A percentile compares a stretch with the other conserved stretches of the same genome.
Conservation (phyloP, 2,329 filamentous ascomycete species). For the Chalaropsis thielavioides region DNA sequence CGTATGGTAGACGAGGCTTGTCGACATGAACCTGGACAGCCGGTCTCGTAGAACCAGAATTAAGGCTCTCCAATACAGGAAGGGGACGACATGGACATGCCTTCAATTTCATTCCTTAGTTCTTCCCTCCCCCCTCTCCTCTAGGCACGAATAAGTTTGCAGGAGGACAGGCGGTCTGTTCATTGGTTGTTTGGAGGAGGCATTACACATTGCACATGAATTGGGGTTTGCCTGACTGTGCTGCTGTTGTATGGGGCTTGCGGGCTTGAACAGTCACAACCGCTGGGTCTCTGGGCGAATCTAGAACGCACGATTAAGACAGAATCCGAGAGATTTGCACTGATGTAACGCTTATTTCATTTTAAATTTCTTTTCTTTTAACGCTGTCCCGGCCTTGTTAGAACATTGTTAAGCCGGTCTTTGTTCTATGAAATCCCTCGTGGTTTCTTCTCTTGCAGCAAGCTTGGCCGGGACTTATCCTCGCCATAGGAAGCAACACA, state of each 20-base stretch:
- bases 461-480: neutral
- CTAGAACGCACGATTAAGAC: neutral
- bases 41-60: neutral
- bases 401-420: neutral
- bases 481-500: neutral
- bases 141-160: neutral
- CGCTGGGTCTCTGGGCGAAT: neutral
- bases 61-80: neutral
- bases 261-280: neutral
- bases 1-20: no score
- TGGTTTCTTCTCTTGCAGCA: neutral
- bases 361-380: slow-evolving; percentile 5
- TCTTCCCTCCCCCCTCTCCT: neutral
- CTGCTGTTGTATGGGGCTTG: neutral
- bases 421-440: neutral
- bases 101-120: neutral
- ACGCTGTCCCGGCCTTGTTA: neutral
- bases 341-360: neutral
- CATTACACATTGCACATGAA: neutral
- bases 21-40: no score
- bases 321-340: neutral
- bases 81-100: neutral
- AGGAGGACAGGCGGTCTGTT: slow-evolving; percentile 1
- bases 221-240: neutral
- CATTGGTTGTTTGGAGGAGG: neutral